Percentiles rank a stretch among this genome's conserved stretches.
These are phyloP conservation scores for Colletotrichum nymphaeae DNA, from an alignment of 2,329 filamentous ascomycete genomes.

Conservation along the genomic window DNA sequence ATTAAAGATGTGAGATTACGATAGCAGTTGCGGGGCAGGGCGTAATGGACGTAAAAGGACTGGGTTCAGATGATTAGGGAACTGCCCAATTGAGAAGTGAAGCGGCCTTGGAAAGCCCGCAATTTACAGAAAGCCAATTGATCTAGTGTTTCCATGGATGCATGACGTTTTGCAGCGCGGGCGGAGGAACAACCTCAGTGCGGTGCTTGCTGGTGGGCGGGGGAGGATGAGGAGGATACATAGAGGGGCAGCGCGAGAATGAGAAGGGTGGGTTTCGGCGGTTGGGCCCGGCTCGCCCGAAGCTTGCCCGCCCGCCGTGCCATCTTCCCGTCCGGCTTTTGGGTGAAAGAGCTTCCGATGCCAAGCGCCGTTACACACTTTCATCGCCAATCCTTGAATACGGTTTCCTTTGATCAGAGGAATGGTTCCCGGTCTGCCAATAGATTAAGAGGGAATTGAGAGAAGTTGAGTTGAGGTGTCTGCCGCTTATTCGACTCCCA, in stretches of 20 bases:
- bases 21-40: constrained; percentile 6
- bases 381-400: not conserved
- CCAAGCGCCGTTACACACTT: constrained; percentile 6
- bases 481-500: not conserved
- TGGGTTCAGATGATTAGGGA: not conserved
- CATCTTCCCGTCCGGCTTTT: constrained; percentile 2
- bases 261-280: constrained; percentile 12
- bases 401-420: no score
- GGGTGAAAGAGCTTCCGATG: not conserved
- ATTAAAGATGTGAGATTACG: not conserved
- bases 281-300: constrained; percentile 26
- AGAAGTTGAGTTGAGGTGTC: not conserved
- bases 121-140: constrained; percentile 3
- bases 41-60: not conserved
- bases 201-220: not conserved
- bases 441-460: not conserved
- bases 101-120: constrained; percentile 2
- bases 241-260: constrained; percentile 7
- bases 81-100: constrained; percentile 22
- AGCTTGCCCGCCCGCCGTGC: not conserved
- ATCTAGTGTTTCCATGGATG: constrained; percentile 1
- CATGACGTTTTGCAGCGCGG: constrained; percentile 18
- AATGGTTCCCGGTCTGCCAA: not conserved
- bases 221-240: not conserved
- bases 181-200: no score